phyloP scores from a whole-genome alignment of 1,139 yeast genomes.

The Debaryomyces singareniensis region DNA sequence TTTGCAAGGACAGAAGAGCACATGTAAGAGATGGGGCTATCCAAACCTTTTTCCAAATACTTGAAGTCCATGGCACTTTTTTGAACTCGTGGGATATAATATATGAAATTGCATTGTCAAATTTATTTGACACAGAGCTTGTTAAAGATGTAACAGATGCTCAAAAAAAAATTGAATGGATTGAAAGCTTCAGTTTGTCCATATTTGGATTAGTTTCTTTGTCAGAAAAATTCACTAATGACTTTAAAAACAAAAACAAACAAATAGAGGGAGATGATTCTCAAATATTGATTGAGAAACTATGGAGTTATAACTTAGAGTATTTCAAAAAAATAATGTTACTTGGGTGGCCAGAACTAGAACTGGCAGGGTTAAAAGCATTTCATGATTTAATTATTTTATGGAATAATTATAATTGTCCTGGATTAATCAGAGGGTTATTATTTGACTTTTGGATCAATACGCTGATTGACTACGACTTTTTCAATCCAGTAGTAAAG shows the following conservation, averaged over 20 bases:
- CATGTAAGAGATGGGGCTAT: conserved; percentile 88
- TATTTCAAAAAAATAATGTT: conserved; percentile 37
- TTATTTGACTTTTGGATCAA: conserved; percentile 61
- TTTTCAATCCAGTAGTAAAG: conserved; percentile 48
- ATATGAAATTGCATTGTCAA: conserved; percentile 44
- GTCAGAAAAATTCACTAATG: conserved; percentile 36
- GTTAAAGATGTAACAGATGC: conserved; percentile 8
- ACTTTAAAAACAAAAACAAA: background rate
- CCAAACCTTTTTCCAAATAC: conserved; percentile 78
- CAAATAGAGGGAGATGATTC: conserved; percentile 15
- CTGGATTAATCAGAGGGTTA: conserved; percentile 25
- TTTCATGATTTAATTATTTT: conserved; percentile 40
- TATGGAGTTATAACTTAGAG: conserved; percentile 48
- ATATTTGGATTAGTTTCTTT: conserved; percentile 54
- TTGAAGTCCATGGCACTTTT: conserved; percentile 69
- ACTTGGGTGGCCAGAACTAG: conserved; percentile 41
- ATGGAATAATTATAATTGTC: conserved; percentile 11
- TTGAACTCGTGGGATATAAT: conserved; percentile 50
- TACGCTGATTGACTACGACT: conserved; percentile 54
- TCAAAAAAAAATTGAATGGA: conserved; percentile 33
- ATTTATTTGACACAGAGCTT: conserved; percentile 12
- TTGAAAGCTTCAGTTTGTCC: conserved; percentile 52
- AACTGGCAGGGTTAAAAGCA: conserved; percentile 46
- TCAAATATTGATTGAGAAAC: conserved; percentile 12
- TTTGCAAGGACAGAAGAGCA: conserved; percentile 59